Base-by-base conservation (phyloP, 2,329 filamentous ascomycete genomes). In the Pestalotiopsis sp. region DNA sequence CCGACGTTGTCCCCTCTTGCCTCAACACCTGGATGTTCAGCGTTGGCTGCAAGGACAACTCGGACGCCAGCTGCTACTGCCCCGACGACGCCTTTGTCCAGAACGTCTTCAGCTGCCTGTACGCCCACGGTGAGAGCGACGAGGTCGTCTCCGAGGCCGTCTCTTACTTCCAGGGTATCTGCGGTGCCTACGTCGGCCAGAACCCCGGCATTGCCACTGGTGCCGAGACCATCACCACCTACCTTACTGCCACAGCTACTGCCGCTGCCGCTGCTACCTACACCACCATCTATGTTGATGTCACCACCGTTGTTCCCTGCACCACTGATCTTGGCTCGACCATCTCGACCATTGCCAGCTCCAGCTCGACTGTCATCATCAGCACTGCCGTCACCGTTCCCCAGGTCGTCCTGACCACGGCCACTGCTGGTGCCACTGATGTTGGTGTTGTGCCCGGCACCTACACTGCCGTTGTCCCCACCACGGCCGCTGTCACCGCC, bases 131-230 rank as follows among this genome's bases (percentile, higher is more conserved):
- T 71, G 85, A 86, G 68, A 86, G 86, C 68, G 86, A 90, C 69
- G 83, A 87, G 59, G 87, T 92, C 77, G 85, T 95, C 73, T 84
- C 88, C 66, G 82, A 89, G 73, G 93, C 94, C 69, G 86, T 96
- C 68, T 87, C 88, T 75, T 97, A 93, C 88, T 91, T 98, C 85
- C 91, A 94, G 80, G 94, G 94, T 78, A 93, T 98, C 81, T 98
- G 95, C 83, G 94, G 92, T 68, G 82, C 86, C 65, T 91, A 91
- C 80, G 86, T 93, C 44, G 84, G 86, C 17, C 74, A 87, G 77
- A 97, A 98, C 87, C 94, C 94, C n/a, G 92, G 86, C 71, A 92
- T 98, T 75, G 88, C 93, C 76, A 97, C 92, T 63, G 89, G 88
- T 70, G 89, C 93, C 73, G 89, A 92, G 26, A 84, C 85, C 52